phyloP scores from a whole-genome alignment of 176 grass and related monocot species.

The Rhynchospora breviuscula region DNA sequence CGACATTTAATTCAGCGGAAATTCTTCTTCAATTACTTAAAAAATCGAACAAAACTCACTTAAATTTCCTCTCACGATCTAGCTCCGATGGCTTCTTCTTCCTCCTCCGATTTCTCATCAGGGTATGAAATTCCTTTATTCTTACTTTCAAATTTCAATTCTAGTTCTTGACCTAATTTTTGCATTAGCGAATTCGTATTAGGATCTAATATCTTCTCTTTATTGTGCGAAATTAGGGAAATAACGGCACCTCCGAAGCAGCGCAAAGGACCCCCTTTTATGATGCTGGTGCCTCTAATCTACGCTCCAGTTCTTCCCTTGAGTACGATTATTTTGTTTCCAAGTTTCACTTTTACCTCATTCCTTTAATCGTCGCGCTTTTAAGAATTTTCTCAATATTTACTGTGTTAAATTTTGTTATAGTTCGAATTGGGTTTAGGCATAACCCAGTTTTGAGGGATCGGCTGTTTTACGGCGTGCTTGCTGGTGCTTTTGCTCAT shows the following conservation, averaged over 20 bases:
- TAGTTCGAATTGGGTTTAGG: constrained; percentile 84
- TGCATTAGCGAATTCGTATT: neutral
- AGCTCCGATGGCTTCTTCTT: constrained; percentile 44
- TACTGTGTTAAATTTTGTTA: neutral
- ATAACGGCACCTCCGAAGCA: constrained; percentile 34
- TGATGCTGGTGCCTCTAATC: constrained; percentile 75
- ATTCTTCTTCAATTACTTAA: neutral
- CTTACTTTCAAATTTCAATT: neutral
- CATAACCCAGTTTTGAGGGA: constrained; percentile 79
- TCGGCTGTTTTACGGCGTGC: constrained; percentile 82
- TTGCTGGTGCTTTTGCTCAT: constrained; percentile 81
- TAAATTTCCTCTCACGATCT: neutral
- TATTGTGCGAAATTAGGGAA: constrained; percentile 35
- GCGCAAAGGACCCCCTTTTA: constrained; percentile 46
- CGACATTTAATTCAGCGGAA: neutral
- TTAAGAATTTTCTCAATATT: constrained; percentile 20
- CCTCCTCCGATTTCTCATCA: constrained; percentile 50
- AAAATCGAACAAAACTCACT: neutral
- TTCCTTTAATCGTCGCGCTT: neutral
- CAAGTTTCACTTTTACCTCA: neutral
- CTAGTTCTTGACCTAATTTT: neutral
- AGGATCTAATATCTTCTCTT: neutral
- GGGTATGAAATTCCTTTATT: neutral
- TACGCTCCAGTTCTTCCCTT: constrained; percentile 75
- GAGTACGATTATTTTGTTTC: constrained; percentile 37